Base-by-base conservation (phyloP, 2,329 filamentous ascomycete species). In the Piedraia hortae region DNA sequence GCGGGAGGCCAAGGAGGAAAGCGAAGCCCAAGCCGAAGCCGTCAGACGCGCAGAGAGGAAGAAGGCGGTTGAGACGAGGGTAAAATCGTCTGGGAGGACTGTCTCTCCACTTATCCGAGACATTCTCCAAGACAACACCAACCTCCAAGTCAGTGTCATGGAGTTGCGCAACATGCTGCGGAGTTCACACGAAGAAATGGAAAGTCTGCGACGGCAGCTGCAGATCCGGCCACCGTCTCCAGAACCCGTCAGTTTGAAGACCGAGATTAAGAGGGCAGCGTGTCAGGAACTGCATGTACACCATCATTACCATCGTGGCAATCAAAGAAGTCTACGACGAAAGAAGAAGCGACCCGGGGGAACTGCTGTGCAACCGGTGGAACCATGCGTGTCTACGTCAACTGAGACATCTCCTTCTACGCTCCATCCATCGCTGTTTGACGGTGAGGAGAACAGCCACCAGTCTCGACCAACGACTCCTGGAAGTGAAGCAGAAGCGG, bases 91-190 rank as follows among this genome's bases (percentile, higher is more conserved):
- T 18, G 56, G 56, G 3, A 55, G 58, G 3, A 75, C 89, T 16
- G 75, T 93, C n/a, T 80, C 75, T 10, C 75, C 88, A 39, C 93
- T 97, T 35, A 85, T 97, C 25, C 77, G 80, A 33, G 85, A 93
- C 42, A 73, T 97, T 25, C 53, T 97, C 10, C 70, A 89, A 37
- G 85, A 97, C 43, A 97, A 97, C 39, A 77, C 80, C 6, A 90
- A 77, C 34, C 51, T 97, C 19, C 85, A 97, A 43, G 59, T 85
- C 30, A 78, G 78, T 9, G 88, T 93, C 27, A 63, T 80, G 23
- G 85, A 97, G 48, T 50, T 97, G 21, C 61, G 80, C 10, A 80
- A 90, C 41, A 68, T 97, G 64, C 56, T 97, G 11, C 60, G 77
- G 36, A 78, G 63, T 40, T 90, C 82, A 3, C 89, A 93, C 37